Percentiles rank a stretch among this genome's conserved stretches.
Evolutionary conservation across 2,329 filamentous ascomycete species (phyloP).

Genomic region (Verticillium alfalfae): DNA sequence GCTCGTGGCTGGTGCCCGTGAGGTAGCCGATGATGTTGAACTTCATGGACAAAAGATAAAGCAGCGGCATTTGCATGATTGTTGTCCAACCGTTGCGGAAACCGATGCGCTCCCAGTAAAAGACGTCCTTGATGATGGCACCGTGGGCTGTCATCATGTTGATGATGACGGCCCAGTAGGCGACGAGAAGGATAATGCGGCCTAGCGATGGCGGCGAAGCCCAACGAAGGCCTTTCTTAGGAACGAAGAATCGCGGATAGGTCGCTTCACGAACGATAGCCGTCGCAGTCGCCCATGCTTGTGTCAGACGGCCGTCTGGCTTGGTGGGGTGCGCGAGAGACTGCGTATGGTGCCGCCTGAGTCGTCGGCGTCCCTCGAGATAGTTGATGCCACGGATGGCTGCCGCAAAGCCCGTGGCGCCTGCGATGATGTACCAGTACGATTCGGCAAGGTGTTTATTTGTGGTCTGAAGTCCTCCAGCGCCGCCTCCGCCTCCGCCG

Average conservation of each 20-base stretch:
- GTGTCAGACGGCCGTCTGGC: slow-evolving; percentile 37
- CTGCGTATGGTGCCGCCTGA: slow-evolving; percentile 36
- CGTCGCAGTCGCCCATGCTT: slow-evolving; percentile 53
- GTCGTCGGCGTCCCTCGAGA: slow-evolving; percentile 33
- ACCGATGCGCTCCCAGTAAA: slow-evolving; percentile 59
- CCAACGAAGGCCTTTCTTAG: slow-evolving; percentile 43
- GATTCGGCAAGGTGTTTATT: slow-evolving; percentile 47
- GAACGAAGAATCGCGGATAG: slow-evolving; percentile 47
- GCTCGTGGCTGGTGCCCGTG: slow-evolving; percentile 60
- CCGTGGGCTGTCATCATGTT: slow-evolving; percentile 47
- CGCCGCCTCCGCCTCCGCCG: slow-evolving; percentile 6
- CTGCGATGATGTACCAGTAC: slow-evolving; percentile 56
- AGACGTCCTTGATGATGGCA: slow-evolving; percentile 44
- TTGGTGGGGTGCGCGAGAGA: slow-evolving; percentile 36
- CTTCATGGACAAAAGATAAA: slow-evolving; percentile 58
- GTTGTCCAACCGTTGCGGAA: slow-evolving; percentile 65
- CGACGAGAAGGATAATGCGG: slow-evolving; percentile 45
- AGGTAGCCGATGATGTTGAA: slow-evolving; percentile 54
- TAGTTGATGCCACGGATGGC: slow-evolving; percentile 36
- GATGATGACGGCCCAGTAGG: slow-evolving; percentile 54
- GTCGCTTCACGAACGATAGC: slow-evolving; percentile 50
- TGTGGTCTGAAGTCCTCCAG: slow-evolving; percentile 19
- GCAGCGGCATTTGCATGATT: slow-evolving; percentile 57
- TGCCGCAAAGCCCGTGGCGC: slow-evolving; percentile 36
- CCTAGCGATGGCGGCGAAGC: slow-evolving; percentile 53